Evolutionary conservation across 805 yeast species (phyloP).

Genomic region (Zygosaccharomyces pseudorouxii): DNA sequence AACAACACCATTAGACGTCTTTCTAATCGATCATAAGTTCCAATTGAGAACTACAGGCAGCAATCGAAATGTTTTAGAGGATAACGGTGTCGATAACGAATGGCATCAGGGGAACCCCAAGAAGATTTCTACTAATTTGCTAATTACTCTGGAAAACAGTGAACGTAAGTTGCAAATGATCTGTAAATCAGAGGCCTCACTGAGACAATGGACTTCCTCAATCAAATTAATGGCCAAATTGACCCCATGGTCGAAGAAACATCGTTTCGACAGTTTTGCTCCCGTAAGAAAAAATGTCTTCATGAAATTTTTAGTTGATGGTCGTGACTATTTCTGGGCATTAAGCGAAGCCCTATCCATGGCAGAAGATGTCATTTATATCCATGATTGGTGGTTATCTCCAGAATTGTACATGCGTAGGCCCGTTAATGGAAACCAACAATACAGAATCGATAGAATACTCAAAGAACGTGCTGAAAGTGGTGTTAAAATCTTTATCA

Average conservation of each 20-base stretch:
- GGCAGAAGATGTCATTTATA: conserved; percentile 90
- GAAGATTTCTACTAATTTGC: conserved; percentile 48
- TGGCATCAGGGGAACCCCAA: conserved; percentile 29
- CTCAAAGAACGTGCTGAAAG: conserved; percentile 86
- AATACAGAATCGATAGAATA: conserved; percentile 85
- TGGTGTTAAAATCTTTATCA: conserved; percentile 90
- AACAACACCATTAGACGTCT: conserved; percentile 86
- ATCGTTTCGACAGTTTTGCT: conserved; percentile 87
- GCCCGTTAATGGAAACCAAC: conserved; percentile 93
- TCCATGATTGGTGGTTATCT: conserved; percentile 98
- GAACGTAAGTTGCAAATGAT: conserved; percentile 75
- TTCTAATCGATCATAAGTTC: conserved; percentile 77
- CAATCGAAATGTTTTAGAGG: conserved; percentile 20
- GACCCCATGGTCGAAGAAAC: conserved; percentile 65
- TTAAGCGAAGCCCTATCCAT: conserved; percentile 84
- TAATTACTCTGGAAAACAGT: conserved; percentile 59
- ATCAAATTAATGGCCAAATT: conserved; percentile 61
- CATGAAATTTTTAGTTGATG: conserved; percentile 97
- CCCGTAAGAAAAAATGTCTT: conserved; percentile 80
- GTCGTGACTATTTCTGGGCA: conserved; percentile 95
- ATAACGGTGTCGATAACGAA: conserved; percentile 28
- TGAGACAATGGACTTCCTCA: conserved; percentile 71
- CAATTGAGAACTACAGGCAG: conserved; percentile 47
- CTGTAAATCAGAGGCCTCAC: conserved; percentile 60
- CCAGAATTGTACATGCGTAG: conserved; percentile 92